phyloP scores from a whole-genome alignment of 257 asterid species.

The Jacaranda copaia region DNA sequence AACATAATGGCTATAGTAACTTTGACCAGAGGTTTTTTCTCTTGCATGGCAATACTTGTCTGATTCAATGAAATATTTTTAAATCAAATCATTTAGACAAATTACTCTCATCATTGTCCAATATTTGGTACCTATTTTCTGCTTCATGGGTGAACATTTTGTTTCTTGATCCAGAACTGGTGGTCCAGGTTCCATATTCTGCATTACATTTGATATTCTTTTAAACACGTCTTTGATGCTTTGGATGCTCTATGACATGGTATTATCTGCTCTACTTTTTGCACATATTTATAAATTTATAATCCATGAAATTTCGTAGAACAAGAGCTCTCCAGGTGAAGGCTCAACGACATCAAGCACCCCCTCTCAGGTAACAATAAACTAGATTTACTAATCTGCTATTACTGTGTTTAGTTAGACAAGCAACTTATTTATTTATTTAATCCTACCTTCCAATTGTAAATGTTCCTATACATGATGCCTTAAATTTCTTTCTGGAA shows the following conservation, averaged over 20 bases:
- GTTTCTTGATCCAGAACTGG: neutral
- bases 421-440: neutral
- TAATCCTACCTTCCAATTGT: neutral
- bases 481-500: neutral
- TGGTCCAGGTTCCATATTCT: neutral
- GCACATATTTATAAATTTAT: conserved; percentile 2
- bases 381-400: neutral
- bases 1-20: neutral
- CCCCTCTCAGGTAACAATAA: conserved; percentile 58
- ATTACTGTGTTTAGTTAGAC: neutral
- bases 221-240: neutral
- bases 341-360: conserved; percentile 68
- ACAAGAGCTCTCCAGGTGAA: conserved; percentile 61
- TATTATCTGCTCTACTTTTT: neutral
- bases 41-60: neutral
- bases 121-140: no score
- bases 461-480: no score
- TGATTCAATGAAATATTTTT: neutral
- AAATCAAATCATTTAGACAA: no score
- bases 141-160: neutral
- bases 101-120: no score
- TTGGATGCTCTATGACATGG: neutral
- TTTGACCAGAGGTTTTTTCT: neutral
- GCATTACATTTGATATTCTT: neutral
- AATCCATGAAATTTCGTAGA: conserved; percentile 44